These are phyloP conservation scores for Blastomyces gilchristii DNA, from an alignment of 2,329 filamentous ascomycete species.

Conservation along the genomic window DNA sequence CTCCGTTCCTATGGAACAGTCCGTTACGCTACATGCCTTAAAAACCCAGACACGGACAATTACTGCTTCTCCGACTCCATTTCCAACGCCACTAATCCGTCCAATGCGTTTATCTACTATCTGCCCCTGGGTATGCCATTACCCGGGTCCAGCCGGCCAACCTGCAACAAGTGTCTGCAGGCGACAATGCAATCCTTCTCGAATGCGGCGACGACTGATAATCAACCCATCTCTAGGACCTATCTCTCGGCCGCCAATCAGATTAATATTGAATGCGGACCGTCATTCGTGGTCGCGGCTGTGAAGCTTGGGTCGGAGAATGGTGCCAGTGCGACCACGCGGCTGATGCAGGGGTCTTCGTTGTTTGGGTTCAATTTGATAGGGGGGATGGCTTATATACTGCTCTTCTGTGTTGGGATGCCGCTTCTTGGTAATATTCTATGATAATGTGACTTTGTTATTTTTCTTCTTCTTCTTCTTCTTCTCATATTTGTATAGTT, in stretches of 20 bases:
- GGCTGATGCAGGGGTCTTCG: not conserved
- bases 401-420: slow-evolving; percentile 6
- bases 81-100: slow-evolving; percentile 59
- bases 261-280: slow-evolving; percentile 57
- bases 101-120: slow-evolving; percentile 74
- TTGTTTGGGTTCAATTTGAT: not conserved
- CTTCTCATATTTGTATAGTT: not conserved
- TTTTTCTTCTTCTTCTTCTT: not conserved
- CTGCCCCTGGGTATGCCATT: slow-evolving; percentile 67
- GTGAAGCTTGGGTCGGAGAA: slow-evolving; percentile 3
- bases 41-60: slow-evolving; percentile 51
- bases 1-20: slow-evolving; percentile 67
- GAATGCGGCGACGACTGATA: slow-evolving; percentile 53
- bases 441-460: slow-evolving; percentile 1
- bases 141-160: slow-evolving; percentile 56
- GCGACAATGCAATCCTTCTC: slow-evolving; percentile 76
- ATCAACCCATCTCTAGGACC: slow-evolving; percentile 55
- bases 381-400: slow-evolving; percentile 4
- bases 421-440: slow-evolving; percentile 2
- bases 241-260: slow-evolving; percentile 63
- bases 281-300: slow-evolving; percentile 36
- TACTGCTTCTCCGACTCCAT: slow-evolving; percentile 78
- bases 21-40: slow-evolving; percentile 71
- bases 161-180: slow-evolving; percentile 65
- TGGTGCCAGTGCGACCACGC: not conserved